Conservation (phyloP, 1,139 yeast genomes). For the Geotrichum histeridarum region DNA sequence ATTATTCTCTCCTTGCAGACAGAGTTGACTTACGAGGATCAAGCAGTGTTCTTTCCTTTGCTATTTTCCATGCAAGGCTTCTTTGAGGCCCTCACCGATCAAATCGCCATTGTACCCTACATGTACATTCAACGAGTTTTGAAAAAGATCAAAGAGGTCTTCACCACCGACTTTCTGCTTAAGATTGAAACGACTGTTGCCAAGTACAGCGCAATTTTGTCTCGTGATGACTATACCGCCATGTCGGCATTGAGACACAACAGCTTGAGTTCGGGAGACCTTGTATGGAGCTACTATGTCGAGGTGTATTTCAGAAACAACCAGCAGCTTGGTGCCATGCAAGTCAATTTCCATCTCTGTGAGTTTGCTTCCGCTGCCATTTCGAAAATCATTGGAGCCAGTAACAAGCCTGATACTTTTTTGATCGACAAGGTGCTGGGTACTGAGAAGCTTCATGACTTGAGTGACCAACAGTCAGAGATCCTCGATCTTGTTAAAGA, state of each 20-base stretch:
- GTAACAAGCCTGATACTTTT: conserved; percentile 30
- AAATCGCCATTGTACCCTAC: conserved; percentile 16
- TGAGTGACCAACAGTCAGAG: conserved; percentile 18
- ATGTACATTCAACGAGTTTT: conserved; percentile 21
- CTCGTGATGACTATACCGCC: conserved; percentile 14
- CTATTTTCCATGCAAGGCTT: conserved; percentile 41
- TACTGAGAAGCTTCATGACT: conserved; percentile 23
- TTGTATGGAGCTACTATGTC: conserved; percentile 22
- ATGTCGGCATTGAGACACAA: neutral
- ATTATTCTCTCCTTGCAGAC: conserved; percentile 2
- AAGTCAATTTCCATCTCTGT: conserved; percentile 27
- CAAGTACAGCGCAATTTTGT: conserved; percentile 21
- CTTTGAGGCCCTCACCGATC: conserved; percentile 31
- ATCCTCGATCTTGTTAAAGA: conserved; percentile 33
- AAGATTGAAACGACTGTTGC: conserved; percentile 36
- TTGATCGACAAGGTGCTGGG: conserved; percentile 22
- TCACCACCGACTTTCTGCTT: conserved; percentile 36
- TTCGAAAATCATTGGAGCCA: conserved; percentile 21
- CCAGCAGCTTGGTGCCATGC: conserved; percentile 35
- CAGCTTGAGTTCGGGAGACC: neutral
- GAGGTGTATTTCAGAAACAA: conserved; percentile 27
- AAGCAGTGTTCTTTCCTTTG: conserved; percentile 37
- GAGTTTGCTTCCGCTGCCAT: conserved; percentile 28
- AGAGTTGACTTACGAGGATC: conserved; percentile 22
- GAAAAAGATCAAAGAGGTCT: conserved; percentile 21